A percentile compares a stretch with the other conserved stretches of the same genome.
Conservation (phyloP, 2,329 filamentous ascomycete genomes). For the Eutypa lata region DNA sequence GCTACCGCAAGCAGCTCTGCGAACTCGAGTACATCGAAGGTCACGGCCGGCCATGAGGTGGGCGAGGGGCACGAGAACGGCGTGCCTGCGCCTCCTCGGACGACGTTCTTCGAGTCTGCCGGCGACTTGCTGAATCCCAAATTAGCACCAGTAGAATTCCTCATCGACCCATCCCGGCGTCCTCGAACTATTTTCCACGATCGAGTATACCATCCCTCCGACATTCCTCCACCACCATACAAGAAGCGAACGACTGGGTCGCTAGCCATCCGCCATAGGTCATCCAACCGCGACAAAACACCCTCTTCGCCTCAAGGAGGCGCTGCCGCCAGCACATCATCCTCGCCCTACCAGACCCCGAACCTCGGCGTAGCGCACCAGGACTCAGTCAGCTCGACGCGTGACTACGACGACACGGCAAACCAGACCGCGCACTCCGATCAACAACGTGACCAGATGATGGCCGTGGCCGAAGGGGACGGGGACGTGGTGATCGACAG, state of each 20-base stretch:
- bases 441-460: background rate
- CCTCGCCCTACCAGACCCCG: conserved; percentile 29
- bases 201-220: conserved; percentile 86
- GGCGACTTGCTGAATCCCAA: conserved; percentile 90
- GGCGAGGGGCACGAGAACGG: conserved; percentile 38
- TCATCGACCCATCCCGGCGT: conserved; percentile 78
- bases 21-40: conserved; percentile 36
- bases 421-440: conserved; percentile 38
- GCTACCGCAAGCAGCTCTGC: conserved; percentile 28
- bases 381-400: conserved; percentile 40
- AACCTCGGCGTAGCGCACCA: conserved; percentile 34
- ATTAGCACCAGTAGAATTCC: conserved; percentile 74
- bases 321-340: conserved; percentile 25
- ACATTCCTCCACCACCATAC: conserved; percentile 80
- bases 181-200: conserved; percentile 95
- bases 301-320: conserved; percentile 19
- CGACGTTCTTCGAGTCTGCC: conserved; percentile 92
- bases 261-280: conserved; percentile 31
- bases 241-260: conserved; percentile 47
- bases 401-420: conserved; percentile 51
- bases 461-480: conserved; percentile 31
- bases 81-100: conserved; percentile 74
- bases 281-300: conserved; percentile 16
- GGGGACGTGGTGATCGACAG: conserved; percentile 50
- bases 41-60: conserved; percentile 50